These are phyloP conservation scores for Chaetothyriales sp. DNA, from an alignment of 2,329 filamentous ascomycete genomes.

Conservation along the genomic window DNA sequence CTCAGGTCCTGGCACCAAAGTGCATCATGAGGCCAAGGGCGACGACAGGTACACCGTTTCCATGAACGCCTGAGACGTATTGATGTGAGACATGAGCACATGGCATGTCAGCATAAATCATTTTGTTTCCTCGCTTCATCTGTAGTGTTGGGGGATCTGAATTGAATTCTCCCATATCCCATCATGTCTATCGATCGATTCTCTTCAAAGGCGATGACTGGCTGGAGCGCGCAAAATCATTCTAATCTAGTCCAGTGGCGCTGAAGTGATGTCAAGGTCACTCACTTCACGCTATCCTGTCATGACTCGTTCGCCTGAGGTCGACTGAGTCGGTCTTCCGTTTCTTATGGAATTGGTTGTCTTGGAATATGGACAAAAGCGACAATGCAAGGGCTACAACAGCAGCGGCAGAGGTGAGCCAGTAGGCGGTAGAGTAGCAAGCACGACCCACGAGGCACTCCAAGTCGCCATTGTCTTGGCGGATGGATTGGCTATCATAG, in stretches of 20 bases:
- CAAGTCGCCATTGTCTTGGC: slow-evolving; percentile 50
- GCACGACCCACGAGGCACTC: slow-evolving; percentile 62
- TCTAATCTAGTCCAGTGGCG: not conserved
- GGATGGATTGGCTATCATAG: slow-evolving; percentile 67
- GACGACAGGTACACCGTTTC: too few relatives aligned
- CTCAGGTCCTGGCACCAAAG: too few relatives aligned
- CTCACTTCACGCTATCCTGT: not conserved
- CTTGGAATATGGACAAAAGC: not conserved
- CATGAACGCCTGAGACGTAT: too few relatives aligned
- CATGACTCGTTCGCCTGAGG: not conserved
- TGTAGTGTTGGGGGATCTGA: too few relatives aligned
- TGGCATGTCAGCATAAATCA: too few relatives aligned
- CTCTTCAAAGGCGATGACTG: too few relatives aligned
- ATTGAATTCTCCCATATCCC: too few relatives aligned
- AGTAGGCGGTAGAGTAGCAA: slow-evolving; percentile 74
- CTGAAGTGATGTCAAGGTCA: not conserved
- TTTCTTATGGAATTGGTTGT: not conserved
- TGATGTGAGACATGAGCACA: too few relatives aligned
- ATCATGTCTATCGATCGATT: not conserved
- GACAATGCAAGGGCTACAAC: slow-evolving; percentile 2
- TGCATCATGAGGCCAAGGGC: too few relatives aligned
- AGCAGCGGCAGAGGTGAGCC: slow-evolving; percentile 42
- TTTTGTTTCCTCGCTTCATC: too few relatives aligned
- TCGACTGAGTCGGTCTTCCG: not conserved
- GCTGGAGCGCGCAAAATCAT: not conserved